Conservation (phyloP, 1,139 yeast species). For the Ogataea hybrid region DNA sequence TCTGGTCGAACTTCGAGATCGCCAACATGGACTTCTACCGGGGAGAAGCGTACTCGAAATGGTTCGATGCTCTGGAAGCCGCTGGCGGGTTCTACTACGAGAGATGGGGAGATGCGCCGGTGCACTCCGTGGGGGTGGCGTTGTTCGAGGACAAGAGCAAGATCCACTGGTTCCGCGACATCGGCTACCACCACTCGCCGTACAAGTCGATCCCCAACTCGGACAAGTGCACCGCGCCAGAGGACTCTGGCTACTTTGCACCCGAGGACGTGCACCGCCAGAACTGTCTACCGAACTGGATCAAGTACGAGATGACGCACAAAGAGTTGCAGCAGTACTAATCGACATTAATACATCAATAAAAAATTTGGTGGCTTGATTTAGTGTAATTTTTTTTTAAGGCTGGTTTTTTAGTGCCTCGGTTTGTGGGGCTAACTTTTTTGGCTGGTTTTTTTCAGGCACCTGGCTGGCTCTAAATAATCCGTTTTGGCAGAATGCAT, state of each 20-base stretch:
- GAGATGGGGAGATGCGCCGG: slow-evolving; percentile 61
- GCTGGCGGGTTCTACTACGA: slow-evolving; percentile 56
- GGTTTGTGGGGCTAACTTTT: background rate
- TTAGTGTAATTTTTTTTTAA: background rate
- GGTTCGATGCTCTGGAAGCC: slow-evolving; percentile 49
- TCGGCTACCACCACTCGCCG: slow-evolving; percentile 52
- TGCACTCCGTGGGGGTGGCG: slow-evolving; percentile 50
- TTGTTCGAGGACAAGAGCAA: slow-evolving; percentile 48
- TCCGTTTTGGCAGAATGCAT: slow-evolving; percentile 2
- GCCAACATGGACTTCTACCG: slow-evolving; percentile 56
- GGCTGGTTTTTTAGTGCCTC: slow-evolving; percentile 2
- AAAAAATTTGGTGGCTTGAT: background rate
- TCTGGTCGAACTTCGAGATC: slow-evolving; percentile 57
- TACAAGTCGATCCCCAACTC: slow-evolving; percentile 50
- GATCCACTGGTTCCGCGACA: slow-evolving; percentile 55
- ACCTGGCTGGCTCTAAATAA: slow-evolving; percentile 4
- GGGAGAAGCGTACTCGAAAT: slow-evolving; percentile 44
- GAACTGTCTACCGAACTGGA: slow-evolving; percentile 75
- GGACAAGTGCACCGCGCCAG: slow-evolving; percentile 38
- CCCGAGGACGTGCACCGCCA: slow-evolving; percentile 51
- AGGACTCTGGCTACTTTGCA: slow-evolving; percentile 44
- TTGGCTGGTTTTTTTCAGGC: slow-evolving; percentile 1
- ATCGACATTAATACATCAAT: background rate
- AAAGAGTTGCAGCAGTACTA: slow-evolving; percentile 34
- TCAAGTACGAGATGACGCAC: slow-evolving; percentile 54